Base-by-base conservation (phyloP, 2,329 filamentous ascomycete species). In the Sporothrix globosa region DNA sequence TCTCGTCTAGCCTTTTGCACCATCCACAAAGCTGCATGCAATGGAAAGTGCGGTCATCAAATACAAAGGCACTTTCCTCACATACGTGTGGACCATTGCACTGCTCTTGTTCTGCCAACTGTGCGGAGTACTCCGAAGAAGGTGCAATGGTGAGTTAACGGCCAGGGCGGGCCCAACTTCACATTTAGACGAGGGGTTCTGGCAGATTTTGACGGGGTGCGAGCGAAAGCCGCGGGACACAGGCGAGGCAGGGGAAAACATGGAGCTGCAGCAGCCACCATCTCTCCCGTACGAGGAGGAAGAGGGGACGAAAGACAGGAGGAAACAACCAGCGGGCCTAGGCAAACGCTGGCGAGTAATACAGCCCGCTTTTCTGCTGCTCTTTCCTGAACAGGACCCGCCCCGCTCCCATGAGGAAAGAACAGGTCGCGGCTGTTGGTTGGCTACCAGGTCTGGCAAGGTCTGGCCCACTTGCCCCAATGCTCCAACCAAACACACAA, bases 121-220 rank as follows among this genome's bases (percentile, higher is more conserved):
- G 54, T 41, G 34, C 54, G 14, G 17, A 56, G 4, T 56, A 27
- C 53, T 19, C 46, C 46, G 46, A 41, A 19, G 56, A 24, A 60
- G 34, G 34, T 60, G 56, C 56, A 41, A 61, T 30, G 27, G 53
- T n/a, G 53, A 58, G 53, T 34, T n/a, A 61, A 5, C 19, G 34
- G 39, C 19, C 34, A n/a, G 39, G 19, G 58, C 14, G 24, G 53
- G 53, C 34, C n/a, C 17, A 61, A 39, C n/a, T n/a, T 61, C 39
- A 46, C 39, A 27, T 39, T 67, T 53, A 53, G 50, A 53, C 65
- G 48, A 65, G 44, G 50, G 48, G 65, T 67, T 67, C 63, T 67
- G 63, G 63, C 63, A 67, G 65, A 50, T 54, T 67, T 34, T 67
- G 50, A 44, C 30, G n/a, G 30, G 50, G 50, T 44, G 52, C 44